These are phyloP conservation scores for Ensete ventricosum DNA, from an alignment of 176 grass and related monocot species.

Conservation along the genomic window DNA sequence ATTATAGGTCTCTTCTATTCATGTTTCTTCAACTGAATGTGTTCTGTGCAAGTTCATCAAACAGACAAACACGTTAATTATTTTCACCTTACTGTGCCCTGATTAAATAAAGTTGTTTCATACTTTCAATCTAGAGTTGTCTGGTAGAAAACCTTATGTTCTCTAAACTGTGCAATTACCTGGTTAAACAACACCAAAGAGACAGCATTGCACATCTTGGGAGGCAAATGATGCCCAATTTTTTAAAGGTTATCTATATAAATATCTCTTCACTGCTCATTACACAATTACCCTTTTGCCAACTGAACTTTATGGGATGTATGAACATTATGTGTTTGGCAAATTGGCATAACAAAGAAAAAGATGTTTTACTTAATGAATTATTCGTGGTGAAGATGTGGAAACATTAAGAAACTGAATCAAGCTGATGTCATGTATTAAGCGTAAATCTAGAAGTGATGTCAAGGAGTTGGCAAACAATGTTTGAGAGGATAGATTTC, in stretches of 20 bases:
- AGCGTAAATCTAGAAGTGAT: too few relatives aligned
- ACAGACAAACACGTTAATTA: background rate
- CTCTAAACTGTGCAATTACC: background rate
- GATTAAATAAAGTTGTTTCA: background rate
- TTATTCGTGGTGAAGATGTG: too few relatives aligned
- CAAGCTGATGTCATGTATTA: too few relatives aligned
- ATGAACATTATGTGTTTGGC: too few relatives aligned
- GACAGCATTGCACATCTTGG: background rate
- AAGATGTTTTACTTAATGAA: background rate
- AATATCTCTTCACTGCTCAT: conserved; percentile 7
- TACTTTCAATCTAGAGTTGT: background rate
- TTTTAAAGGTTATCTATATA: background rate
- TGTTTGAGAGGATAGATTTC: too few relatives aligned
- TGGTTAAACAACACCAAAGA: background rate
- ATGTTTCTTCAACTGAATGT: too few relatives aligned
- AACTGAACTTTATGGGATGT: too few relatives aligned
- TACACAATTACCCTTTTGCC: background rate
- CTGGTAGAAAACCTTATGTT: background rate
- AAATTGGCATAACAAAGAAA: too few relatives aligned
- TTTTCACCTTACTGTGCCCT: background rate
- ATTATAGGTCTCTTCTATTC: too few relatives aligned
- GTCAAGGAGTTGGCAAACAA: too few relatives aligned
- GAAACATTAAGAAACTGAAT: too few relatives aligned
- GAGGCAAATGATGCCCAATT: background rate
- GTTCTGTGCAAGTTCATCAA: background rate